Base-by-base conservation (phyloP, 2,329 filamentous ascomycete species). In the Monosporascus sp. region DNA sequence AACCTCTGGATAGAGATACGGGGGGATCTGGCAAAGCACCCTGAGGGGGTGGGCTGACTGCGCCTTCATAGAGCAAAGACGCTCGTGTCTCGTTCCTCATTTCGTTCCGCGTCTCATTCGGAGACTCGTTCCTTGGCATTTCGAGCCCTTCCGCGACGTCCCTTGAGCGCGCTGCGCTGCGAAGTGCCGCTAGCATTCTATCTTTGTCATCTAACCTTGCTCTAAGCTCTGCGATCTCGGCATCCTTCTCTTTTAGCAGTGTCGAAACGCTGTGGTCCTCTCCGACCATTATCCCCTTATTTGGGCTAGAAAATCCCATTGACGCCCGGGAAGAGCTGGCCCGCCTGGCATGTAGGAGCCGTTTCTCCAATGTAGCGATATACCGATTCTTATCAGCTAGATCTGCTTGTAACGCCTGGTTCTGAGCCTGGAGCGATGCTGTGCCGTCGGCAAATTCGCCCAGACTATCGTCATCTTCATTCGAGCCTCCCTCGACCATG, bases 381-480 rank as follows among this genome's bases (percentile, higher is more conserved):
- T 99, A 99, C 35, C 94, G 88, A 63, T 94, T 97, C 75, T 96
- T 97, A 72, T 99, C 94, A n/a, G 82, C 84, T 47, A 99, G 80
- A 69, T 99, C 94, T n/a, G 91, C 85, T 69, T 96, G 94, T 48
- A 99, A 74, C n/a, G 95, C 89, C 49, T 86, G 84, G 61, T 97
- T 91, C 67, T 97, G 94, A n/a, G 89, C 83, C 44, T 86, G 76
- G 48, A 95, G 73, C 24, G 88, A 90, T 7, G 94, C 94, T 26
- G 82, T 87, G 1, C 92, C 93, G 63, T 97, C 91, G 19, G 88
- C 92, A 65, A 87, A 93, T 64, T 95, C 91, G 49, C 90, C 92
- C 16, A 86, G 66, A 43, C 82, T 87, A 53, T 91, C 87, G 14
- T 91, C 85, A 19, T 82, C 86, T 16, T 87, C 82, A 2, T 73